A percentile compares a stretch with the other conserved stretches of the same genome.
phyloP scores from a whole-genome alignment of 495 filamentous ascomycete genomes.

The Penicillium soppii region DNA sequence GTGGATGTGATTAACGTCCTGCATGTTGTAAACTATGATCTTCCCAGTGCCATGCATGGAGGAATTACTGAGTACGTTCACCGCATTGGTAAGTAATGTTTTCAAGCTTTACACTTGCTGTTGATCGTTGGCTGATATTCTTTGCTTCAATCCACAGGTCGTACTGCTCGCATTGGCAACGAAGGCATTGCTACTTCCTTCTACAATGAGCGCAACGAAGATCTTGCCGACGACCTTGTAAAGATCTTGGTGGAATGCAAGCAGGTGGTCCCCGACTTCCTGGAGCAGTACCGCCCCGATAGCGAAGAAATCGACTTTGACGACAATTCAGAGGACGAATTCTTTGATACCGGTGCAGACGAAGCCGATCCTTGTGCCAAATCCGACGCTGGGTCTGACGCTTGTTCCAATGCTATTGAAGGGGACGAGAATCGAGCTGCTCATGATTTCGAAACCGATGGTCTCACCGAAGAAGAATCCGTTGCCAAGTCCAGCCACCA shows the following conservation, averaged over 20 bases:
- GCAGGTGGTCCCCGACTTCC: slow-evolving; percentile 80
- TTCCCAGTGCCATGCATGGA: slow-evolving; percentile 67
- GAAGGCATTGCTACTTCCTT: slow-evolving; percentile 85
- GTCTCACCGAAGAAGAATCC: slow-evolving; percentile 1
- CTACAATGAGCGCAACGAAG: slow-evolving; percentile 70
- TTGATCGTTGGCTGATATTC: slow-evolving; percentile 1
- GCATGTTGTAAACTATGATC: slow-evolving; percentile 91
- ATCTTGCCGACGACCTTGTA: slow-evolving; percentile 66
- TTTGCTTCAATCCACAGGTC: slow-evolving; percentile 49
- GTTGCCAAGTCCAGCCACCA: not conserved
- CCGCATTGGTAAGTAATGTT: slow-evolving; percentile 81
- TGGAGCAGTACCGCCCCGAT: slow-evolving; percentile 60
- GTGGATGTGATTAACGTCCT: slow-evolving; percentile 82
- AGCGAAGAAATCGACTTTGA: slow-evolving; percentile 53
- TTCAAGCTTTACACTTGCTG: not conserved
- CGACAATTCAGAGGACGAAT: slow-evolving; percentile 57
- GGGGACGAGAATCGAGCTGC: not conserved
- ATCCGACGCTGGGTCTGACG: slow-evolving; percentile 3
- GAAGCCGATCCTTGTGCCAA: no score
- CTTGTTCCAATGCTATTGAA: slow-evolving; percentile 3
- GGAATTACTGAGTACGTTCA: slow-evolving; percentile 94
- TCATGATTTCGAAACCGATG: not conserved
- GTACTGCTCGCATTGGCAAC: slow-evolving; percentile 92
- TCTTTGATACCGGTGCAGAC: slow-evolving; percentile 30
- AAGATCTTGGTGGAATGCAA: slow-evolving; percentile 77